Conservation (phyloP, 2,329 filamentous ascomycete species). For the Emergomyces orientalis region DNA sequence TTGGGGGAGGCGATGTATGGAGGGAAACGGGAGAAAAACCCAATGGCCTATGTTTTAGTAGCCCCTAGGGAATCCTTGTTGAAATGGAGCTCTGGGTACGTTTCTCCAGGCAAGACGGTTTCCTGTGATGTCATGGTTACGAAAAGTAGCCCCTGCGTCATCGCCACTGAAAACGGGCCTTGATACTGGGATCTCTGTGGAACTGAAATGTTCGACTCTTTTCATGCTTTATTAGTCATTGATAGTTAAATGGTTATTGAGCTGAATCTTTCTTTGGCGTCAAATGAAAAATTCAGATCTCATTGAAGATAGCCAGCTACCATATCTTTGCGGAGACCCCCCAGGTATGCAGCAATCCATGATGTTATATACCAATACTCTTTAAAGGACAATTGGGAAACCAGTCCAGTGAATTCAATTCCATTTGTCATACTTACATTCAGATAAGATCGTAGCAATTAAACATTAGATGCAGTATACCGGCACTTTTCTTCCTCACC, state of each 20-base stretch:
- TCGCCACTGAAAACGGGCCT: background rate
- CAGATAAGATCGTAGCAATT: background rate
- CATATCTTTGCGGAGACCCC: no score
- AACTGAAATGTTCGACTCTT: no score
- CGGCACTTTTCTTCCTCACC: background rate
- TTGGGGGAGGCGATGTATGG: background rate
- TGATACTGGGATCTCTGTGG: background rate
- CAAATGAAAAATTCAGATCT: background rate
- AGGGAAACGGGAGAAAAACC: background rate
- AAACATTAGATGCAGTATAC: background rate
- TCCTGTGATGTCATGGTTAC: slow-evolving; percentile 6
- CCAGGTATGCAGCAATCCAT: no score
- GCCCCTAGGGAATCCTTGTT: background rate
- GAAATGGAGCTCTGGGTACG: background rate
- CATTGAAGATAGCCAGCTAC: no score
- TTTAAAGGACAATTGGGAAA: background rate
- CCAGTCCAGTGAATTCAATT: background rate
- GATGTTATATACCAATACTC: no score
- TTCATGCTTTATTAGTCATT: background rate
- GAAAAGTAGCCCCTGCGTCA: background rate
- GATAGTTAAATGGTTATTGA: background rate
- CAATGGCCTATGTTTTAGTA: background rate
- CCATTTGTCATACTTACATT: background rate
- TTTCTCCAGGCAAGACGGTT: background rate
- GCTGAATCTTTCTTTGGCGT: background rate